Evolutionary conservation across 2,329 filamentous ascomycete species (phyloP).

Genomic region (Fusarium graminum): DNA sequence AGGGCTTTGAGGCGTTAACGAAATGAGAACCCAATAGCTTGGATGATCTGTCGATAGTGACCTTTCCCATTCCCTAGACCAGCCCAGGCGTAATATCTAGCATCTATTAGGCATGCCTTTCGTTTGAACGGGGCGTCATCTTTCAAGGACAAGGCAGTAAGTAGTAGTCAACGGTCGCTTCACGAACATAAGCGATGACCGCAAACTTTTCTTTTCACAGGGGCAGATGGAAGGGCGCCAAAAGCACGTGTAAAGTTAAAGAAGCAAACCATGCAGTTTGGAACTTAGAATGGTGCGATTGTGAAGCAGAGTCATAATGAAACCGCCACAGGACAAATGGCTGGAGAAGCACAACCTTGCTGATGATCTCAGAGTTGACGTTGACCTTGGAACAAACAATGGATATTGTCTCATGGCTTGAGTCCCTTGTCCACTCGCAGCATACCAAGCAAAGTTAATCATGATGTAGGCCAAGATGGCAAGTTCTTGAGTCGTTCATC

Average conservation of each 20-base stretch:
- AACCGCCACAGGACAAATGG: background rate
- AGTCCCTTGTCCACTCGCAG: background rate
- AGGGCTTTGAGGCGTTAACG: background rate
- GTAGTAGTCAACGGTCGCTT: conserved; percentile 7
- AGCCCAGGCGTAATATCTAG: background rate
- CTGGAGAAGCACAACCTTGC: background rate
- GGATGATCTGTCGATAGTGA: background rate
- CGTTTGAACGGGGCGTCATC: background rate
- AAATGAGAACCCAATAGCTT: background rate
- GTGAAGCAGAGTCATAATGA: background rate
- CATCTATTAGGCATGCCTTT: background rate
- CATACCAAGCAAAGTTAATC: background rate
- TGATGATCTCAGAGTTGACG: background rate
- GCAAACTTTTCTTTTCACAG: background rate
- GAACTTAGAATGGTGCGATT: background rate
- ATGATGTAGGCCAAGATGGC: conserved; percentile 22
- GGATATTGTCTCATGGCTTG: conserved; percentile 3
- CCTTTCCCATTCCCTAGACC: background rate
- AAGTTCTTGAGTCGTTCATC: background rate
- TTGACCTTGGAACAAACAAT: background rate
- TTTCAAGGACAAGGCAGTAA: conserved; percentile 5
- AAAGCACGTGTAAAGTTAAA: background rate
- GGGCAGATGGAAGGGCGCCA: background rate
- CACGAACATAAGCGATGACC: conserved; percentile 1
- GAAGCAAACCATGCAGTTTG: background rate